Percentiles rank a stretch among this genome's conserved stretches.
phyloP scores from a whole-genome alignment of 768 basidiomycete species.

The Psilocybe subaeruginosa region DNA sequence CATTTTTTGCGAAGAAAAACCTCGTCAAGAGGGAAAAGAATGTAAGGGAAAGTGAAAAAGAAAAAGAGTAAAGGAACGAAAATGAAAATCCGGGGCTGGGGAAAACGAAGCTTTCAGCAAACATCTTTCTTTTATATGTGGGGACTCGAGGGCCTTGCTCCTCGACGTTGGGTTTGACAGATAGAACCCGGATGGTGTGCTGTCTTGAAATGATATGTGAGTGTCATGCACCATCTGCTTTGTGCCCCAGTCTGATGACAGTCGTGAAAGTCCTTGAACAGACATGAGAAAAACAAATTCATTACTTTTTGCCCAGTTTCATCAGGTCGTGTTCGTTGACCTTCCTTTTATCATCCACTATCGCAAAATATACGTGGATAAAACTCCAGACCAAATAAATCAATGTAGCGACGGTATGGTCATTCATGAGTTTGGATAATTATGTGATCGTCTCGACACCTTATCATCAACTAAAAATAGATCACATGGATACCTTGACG shows the following conservation, averaged over 20 bases:
- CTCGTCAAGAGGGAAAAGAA: slow-evolving; percentile 23
- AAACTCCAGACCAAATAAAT: too few relatives aligned
- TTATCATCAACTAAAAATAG: background rate
- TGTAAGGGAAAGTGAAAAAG: slow-evolving; percentile 5
- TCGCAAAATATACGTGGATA: too few relatives aligned
- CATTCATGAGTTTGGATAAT: too few relatives aligned
- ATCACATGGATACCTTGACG: background rate
- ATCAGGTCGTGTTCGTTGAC: too few relatives aligned
- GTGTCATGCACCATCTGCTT: slow-evolving; percentile 1
- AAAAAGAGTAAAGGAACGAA: slow-evolving; percentile 13
- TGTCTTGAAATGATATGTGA: background rate
- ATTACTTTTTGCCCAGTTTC: too few relatives aligned
- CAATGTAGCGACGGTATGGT: too few relatives aligned
- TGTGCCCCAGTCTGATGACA: slow-evolving; percentile 1
- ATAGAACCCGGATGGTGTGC: background rate
- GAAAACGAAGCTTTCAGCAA: background rate
- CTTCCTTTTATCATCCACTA: too few relatives aligned
- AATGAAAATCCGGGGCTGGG: slow-evolving; percentile 16
- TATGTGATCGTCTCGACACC: too few relatives aligned
- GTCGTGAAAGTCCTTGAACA: background rate
- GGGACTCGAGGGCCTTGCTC: background rate
- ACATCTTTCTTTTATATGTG: slow-evolving; percentile 7
- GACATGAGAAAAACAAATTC: background rate
- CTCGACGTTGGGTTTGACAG: background rate
- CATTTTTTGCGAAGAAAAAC: slow-evolving; percentile 15